Evolutionary conservation across 352 stramenopile genomes (phyloP), one percentile per base, ranked within the genome.

Genomic region (Pythium coloratum): DNA sequence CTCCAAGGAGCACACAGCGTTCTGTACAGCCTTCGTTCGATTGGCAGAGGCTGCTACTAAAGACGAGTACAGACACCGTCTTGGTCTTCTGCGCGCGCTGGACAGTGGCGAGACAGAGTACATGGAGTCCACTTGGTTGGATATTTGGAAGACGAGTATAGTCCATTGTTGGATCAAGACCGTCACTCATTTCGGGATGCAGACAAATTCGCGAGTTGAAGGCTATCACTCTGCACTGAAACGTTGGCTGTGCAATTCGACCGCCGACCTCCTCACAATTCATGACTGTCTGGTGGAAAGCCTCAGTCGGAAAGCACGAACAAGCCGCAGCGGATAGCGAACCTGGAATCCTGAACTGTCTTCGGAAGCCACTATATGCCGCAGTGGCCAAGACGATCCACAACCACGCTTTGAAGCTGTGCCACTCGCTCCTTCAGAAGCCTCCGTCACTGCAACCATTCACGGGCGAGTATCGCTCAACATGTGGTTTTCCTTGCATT

Each of bases 121-220:
- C 30, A 28, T 72, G 10, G 67, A 75, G 12, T 18, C 68, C 0
- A 18, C 54, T 2, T 77, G 67, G 67, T 53, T 72, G 0, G 40
- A 69, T 30, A 66, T 67, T 20, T 70, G 64, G 67, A 77, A 74
- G 18, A 33, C 14, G 0, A 18, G 51, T 16, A 65, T 70, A 30
- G 67, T 77, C 1, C 49, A 32, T 2, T 70, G 36, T 18, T 77
- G 67, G 60, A 72, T 64, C 0, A 58, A 69, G 13, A 3, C 26
- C 1, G 26, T 71, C 0, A 1, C 55, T 0, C 63, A 72, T 34
- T 75, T 72, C 34, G 67, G 64, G 0, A 58, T 72, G 6, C 61
- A 75, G 3, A 60, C 64, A 1, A 77, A 64, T 1, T 77, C 56
- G 0, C 42, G 64, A 9, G 64, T 75, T 1, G 71, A 75, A 34